phyloP scores from a whole-genome alignment of 768 basidiomycete species.

The Lanmaoa rubissima region DNA sequence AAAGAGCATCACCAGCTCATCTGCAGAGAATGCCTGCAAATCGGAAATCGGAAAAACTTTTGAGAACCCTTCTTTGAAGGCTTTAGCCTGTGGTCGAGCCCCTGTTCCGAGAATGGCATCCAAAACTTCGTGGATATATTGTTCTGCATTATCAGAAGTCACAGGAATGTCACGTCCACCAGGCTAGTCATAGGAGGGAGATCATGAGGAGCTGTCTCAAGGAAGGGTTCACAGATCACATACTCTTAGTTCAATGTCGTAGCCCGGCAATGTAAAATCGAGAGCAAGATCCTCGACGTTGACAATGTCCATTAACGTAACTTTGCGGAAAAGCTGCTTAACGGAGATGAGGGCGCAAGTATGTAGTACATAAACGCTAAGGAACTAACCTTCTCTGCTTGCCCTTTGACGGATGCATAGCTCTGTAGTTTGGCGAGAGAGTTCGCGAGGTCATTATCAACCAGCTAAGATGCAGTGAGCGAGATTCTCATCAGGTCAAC shows the following conservation, averaged over 20 bases:
- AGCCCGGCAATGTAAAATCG: constrained; percentile 96
- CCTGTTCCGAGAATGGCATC: constrained; percentile 87
- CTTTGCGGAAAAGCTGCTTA: constrained; percentile 51
- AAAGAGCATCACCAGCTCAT: constrained; percentile 94
- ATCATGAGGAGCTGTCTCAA: neutral
- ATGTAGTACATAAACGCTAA: neutral
- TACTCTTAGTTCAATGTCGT: constrained; percentile 88
- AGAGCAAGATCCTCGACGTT: constrained; percentile 85
- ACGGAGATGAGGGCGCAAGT: neutral
- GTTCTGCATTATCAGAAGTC: constrained; percentile 82
- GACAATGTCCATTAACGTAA: constrained; percentile 57
- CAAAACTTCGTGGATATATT: constrained; percentile 85
- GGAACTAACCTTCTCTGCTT: constrained; percentile 53
- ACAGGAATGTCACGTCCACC: constrained; percentile 79
- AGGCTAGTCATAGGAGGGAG: constrained; percentile 43
- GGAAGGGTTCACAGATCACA: constrained; percentile 23
- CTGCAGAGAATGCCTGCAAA: constrained; percentile 87
- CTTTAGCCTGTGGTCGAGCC: constrained; percentile 73
- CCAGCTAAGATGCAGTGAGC: constrained; percentile 48
- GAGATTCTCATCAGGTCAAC: neutral
- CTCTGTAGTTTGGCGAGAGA: constrained; percentile 79
- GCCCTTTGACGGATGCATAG: constrained; percentile 51
- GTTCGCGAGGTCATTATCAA: constrained; percentile 82
- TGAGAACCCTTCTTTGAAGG: constrained; percentile 93
- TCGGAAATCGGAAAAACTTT: constrained; percentile 95